Percentiles rank a stretch among this genome's conserved stretches.
Evolutionary conservation across 306 rosid species (phyloP).

Genomic region (Pterocarpus macrocarpus): DNA sequence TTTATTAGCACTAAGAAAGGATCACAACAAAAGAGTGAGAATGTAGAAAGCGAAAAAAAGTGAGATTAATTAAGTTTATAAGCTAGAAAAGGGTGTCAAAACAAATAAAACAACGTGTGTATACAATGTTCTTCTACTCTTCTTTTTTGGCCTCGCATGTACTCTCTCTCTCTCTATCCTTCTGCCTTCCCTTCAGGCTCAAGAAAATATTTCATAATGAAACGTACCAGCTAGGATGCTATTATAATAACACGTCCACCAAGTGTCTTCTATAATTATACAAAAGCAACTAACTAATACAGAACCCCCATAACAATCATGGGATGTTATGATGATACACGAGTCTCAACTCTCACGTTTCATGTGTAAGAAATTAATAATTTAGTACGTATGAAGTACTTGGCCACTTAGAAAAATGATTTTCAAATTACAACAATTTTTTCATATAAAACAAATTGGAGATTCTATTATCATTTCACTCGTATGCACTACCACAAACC

Average conservation of each 20-base stretch:
- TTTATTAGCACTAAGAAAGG: constrained; percentile 53
- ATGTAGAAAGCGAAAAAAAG: constrained; percentile 47
- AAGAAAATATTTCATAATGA: constrained; percentile 65
- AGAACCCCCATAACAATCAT: constrained; percentile 52
- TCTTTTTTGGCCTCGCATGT: constrained; percentile 46
- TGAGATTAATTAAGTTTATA: constrained; percentile 53
- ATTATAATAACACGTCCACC: constrained; percentile 50
- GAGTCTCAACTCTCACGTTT: constrained; percentile 62
- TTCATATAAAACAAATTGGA: constrained; percentile 43
- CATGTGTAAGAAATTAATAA: constrained; percentile 45
- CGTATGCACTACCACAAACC: neutral
- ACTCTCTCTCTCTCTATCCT: constrained; percentile 41
- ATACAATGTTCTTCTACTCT: constrained; percentile 39
- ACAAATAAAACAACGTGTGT: constrained; percentile 49
- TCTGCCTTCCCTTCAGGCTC: constrained; percentile 62
- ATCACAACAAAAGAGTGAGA: constrained; percentile 53
- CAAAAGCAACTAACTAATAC: constrained; percentile 46
- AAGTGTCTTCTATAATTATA: constrained; percentile 51
- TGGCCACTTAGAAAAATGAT: constrained; percentile 45
- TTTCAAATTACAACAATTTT: constrained; percentile 44
- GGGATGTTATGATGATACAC: constrained; percentile 61
- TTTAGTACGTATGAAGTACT: constrained; percentile 57
- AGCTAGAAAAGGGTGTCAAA: constrained; percentile 43
- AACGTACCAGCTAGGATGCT: constrained; percentile 47
- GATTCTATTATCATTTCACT: constrained; percentile 51